Percentiles rank a stretch among this genome's conserved stretches.
Conservation (phyloP, 208 protist species). For the Leishmania mexicana region DNA sequence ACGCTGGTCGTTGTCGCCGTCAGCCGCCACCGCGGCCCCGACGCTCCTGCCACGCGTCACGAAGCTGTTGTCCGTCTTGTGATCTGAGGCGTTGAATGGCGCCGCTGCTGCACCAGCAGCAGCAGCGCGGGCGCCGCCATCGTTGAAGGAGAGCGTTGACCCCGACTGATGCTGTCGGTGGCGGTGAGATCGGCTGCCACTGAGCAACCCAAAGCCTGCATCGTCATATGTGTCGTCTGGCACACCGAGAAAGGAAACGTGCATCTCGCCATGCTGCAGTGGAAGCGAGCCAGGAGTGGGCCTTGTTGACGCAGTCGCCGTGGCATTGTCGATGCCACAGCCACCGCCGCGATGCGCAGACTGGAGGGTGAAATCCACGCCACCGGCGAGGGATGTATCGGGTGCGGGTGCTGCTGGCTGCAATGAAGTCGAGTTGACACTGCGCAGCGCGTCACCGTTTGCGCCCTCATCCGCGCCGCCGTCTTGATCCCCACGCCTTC, state of each 20-base stretch:
- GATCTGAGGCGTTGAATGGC: background rate
- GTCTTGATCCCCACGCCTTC: background rate
- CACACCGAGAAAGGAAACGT: conserved; percentile 21
- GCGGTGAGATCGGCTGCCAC: background rate
- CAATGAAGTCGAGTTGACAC: background rate
- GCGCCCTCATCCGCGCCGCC: background rate
- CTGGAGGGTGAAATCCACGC: background rate
- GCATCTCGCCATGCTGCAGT: conserved; percentile 2
- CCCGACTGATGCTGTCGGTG: background rate
- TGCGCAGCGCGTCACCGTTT: background rate
- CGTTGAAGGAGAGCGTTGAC: background rate
- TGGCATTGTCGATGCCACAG: background rate
- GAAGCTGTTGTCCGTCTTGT: background rate
- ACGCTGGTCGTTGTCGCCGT: background rate
- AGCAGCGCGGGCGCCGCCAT: background rate
- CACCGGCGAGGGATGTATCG: background rate
- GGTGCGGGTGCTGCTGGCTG: background rate
- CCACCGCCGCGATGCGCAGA: background rate
- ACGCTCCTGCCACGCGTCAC: background rate
- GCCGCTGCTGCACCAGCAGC: background rate
- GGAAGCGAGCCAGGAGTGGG: background rate
- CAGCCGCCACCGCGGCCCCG: background rate
- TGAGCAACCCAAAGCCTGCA: background rate
- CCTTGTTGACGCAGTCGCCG: background rate
- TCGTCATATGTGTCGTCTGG: background rate